Conservation (phyloP, 2,329 filamentous ascomycete species). For the Gaeumannomyces tritici region DNA sequence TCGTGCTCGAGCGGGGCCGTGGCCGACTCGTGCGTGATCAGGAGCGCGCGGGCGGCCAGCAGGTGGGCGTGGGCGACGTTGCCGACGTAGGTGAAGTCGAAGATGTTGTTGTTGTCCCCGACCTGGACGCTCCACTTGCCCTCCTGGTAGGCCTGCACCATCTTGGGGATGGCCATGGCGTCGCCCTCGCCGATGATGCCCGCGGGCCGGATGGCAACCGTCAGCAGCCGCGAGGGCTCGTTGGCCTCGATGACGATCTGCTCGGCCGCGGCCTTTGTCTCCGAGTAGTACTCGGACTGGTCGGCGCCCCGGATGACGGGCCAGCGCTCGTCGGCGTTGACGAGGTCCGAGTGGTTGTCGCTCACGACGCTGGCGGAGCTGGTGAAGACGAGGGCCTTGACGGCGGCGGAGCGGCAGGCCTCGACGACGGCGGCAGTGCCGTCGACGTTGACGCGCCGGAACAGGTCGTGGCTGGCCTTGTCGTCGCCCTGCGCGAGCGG, state of each 20-base stretch:
- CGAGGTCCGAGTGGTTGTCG: slow-evolving; percentile 69
- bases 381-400: slow-evolving; percentile 82
- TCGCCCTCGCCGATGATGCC: slow-evolving; percentile 91
- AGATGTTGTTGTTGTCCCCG: slow-evolving; percentile 56
- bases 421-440: slow-evolving; percentile 73
- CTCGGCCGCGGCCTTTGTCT: slow-evolving; percentile 85
- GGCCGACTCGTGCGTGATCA: slow-evolving; percentile 45
- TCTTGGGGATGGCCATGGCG: slow-evolving; percentile 60
- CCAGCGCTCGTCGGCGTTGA: slow-evolving; percentile 78
- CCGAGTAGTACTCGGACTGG: slow-evolving; percentile 76
- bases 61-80: slow-evolving; percentile 69
- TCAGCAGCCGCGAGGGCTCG: slow-evolving; percentile 47
- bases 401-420: slow-evolving; percentile 59
- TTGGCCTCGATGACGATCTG: slow-evolving; percentile 69
- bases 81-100: slow-evolving; percentile 56
- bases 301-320: slow-evolving; percentile 62
- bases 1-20: slow-evolving; percentile 61
- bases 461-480: slow-evolving; percentile 48
- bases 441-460: slow-evolving; percentile 78
- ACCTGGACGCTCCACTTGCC: slow-evolving; percentile 70
- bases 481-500: slow-evolving; percentile 47
- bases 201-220: slow-evolving; percentile 73
- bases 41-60: slow-evolving; percentile 65
- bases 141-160: slow-evolving; percentile 61
- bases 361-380: slow-evolving; percentile 80